These are phyloP conservation scores for Fusarium multiceps DNA, from an alignment of 2,329 filamentous ascomycete species.

Conservation along the genomic window DNA sequence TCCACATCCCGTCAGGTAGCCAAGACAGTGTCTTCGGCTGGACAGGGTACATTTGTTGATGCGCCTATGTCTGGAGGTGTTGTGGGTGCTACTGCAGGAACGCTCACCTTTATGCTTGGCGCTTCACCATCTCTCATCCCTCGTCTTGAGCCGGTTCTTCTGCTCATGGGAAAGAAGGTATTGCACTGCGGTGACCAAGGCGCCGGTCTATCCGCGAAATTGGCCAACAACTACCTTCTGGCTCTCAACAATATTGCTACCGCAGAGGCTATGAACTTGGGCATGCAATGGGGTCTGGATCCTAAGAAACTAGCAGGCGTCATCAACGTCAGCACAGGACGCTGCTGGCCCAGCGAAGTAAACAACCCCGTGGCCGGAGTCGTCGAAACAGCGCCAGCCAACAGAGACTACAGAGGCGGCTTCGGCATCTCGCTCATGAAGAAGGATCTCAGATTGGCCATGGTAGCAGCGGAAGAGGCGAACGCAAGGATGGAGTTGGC, in stretches of 20 bases:
- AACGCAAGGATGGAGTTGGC: conserved; percentile 74
- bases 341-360: conserved; percentile 93
- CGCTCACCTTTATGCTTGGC: conserved; percentile 96
- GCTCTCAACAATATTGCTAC: conserved; percentile 89
- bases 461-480: conserved; percentile 76
- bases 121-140: conserved; percentile 69
- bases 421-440: conserved; percentile 84
- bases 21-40: conserved; percentile 69
- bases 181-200: conserved; percentile 88
- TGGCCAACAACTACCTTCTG: conserved; percentile 97
- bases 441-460: conserved; percentile 80
- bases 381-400: conserved; percentile 78
- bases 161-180: conserved; percentile 86
- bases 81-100: conserved; percentile 87
- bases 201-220: conserved; percentile 87
- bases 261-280: conserved; percentile 74
- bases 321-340: conserved; percentile 94
- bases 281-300: conserved; percentile 70
- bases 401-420: conserved; percentile 79
- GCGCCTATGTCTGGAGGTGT: conserved; percentile 98
- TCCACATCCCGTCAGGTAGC: conserved; percentile 84
- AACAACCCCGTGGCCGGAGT: conserved; percentile 96
- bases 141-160: conserved; percentile 74
- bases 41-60: conserved; percentile 85
- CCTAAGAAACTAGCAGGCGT: conserved; percentile 78